Evolutionary conservation across 2,329 filamentous ascomycete genomes (phyloP), one percentile per base, ranked within the genome.

Genomic region (Coccinonectria pachysandricola): DNA sequence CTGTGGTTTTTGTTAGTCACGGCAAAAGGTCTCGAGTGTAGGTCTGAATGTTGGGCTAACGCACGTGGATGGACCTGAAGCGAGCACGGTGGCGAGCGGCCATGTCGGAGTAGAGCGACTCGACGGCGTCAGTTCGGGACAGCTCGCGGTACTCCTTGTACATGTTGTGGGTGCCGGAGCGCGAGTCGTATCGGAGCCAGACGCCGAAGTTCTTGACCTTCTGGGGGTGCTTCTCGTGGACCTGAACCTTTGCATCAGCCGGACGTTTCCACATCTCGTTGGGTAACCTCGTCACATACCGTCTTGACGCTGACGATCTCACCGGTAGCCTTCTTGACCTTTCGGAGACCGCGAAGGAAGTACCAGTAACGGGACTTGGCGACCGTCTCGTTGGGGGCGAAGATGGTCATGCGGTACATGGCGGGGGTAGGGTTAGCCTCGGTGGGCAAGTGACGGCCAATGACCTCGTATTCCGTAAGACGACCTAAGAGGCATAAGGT

Each of bases 111-210:
- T 98, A 98, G 60, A 98, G 78, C 50, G 88, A 69, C 69, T 96
- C 83, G 56, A 96, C 88, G 48, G 91, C 91, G 50, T 91, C 88
- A 57, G 80, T 83, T 66, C 91, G 77, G 61, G 83, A 88, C 76
- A 96, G 83, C 76, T 96, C 91, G 62, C 91, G 84, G 82, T 95
- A 96, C 80, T 98, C 91, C 80, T 96, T 96, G 85, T 98, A 98
- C 91, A 98, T 98, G 82, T 98, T 98, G 86, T 98, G 91, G 56
- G 91, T 98, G 55, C 91, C 91, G 54, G 91, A 96, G 67, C 91
- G 88, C 41, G 92, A 98, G 72, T 98, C 88, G 74, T 98, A 98
- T 62, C 92, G 87, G 71, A 98, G 80, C 92, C 92, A 98, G 78
- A 98, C 79, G 64, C 91, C 91, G 64, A 98, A 96, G 83, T 95